Conservation (phyloP, 495 filamentous ascomycete species). For the Neurospora sp. region DNA sequence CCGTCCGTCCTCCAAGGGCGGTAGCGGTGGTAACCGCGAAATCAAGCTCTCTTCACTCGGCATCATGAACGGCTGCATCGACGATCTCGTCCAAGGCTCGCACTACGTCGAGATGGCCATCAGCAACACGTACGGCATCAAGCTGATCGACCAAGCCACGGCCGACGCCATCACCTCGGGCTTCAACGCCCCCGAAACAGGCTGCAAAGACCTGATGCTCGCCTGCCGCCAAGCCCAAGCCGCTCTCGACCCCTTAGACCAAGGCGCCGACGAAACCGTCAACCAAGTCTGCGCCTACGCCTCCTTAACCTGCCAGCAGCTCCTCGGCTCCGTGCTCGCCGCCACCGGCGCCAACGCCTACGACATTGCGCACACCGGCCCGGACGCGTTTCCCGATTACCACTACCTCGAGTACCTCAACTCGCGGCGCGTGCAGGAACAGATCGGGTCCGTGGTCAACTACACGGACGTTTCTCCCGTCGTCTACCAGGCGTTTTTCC, state of each 20-base stretch:
- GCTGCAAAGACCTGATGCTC: constrained; percentile 43
- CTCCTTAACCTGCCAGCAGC: constrained; percentile 31
- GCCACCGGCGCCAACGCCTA: constrained; percentile 44
- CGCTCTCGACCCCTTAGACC: constrained; percentile 27
- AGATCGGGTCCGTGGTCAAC: constrained; percentile 58
- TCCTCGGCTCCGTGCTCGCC: constrained; percentile 35
- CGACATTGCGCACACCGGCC: constrained; percentile 45
- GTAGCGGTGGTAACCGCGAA: constrained; percentile 31
- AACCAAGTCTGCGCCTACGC: constrained; percentile 38
- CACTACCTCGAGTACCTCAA: constrained; percentile 57
- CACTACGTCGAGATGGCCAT: constrained; percentile 58
- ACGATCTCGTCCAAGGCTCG: constrained; percentile 56
- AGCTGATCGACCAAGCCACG: constrained; percentile 42
- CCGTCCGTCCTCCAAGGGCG: constrained; percentile 36
- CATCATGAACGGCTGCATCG: constrained; percentile 68
- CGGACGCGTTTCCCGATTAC: constrained; percentile 53
- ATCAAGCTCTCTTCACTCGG: constrained; percentile 48
- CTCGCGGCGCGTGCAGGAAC: constrained; percentile 48
- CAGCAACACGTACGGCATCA: constrained; percentile 67
- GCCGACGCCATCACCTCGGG: constrained; percentile 27
- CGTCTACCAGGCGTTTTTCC: constrained; percentile 42
- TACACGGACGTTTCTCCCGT: constrained; percentile 45
- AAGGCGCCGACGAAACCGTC: constrained; percentile 32
- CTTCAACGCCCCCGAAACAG: constrained; percentile 32
- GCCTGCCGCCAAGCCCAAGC: constrained; percentile 36